Evolutionary conservation across 768 basidiomycete genomes (phyloP).

Genomic region (Trametes maxima): DNA sequence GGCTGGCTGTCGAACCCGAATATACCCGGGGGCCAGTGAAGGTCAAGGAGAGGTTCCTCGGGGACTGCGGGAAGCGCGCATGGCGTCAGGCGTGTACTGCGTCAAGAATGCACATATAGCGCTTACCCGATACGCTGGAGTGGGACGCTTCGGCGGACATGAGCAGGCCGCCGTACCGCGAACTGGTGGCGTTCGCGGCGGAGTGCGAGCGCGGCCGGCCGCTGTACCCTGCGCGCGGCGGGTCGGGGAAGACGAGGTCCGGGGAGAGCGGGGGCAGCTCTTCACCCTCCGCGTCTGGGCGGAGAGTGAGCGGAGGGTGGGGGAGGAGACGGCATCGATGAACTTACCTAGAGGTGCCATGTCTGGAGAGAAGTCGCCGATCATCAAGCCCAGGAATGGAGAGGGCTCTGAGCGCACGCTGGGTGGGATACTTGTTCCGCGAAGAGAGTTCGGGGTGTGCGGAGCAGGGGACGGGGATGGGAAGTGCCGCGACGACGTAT

Average conservation of each 20-base stretch:
- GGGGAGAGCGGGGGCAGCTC: slow-evolving; percentile 8
- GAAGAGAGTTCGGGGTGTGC: slow-evolving; percentile 5
- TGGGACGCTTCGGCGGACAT: not conserved
- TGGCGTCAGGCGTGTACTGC: slow-evolving; percentile 1
- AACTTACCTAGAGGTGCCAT: not conserved
- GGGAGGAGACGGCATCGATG: too few species aligned
- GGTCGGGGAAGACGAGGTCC: not conserved
- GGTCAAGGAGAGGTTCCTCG: not conserved
- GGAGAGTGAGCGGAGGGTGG: not conserved
- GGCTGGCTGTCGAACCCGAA: not conserved
- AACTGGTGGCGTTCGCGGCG: not conserved
- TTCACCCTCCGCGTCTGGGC: not conserved
- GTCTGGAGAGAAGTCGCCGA: slow-evolving; percentile 9
- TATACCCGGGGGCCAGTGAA: not conserved
- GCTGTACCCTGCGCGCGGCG: not conserved
- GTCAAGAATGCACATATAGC: not conserved
- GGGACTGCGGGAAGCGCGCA: slow-evolving; percentile 5
- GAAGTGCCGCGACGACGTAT: not conserved
- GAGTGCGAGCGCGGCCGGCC: slow-evolving; percentile 6
- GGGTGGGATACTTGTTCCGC: slow-evolving; percentile 8
- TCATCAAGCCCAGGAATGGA: slow-evolving; percentile 3
- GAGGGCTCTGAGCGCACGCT: slow-evolving; percentile 11
- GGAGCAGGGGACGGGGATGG: not conserved
- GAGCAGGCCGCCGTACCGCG: not conserved
- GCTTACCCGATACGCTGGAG: slow-evolving; percentile 12